phyloP scores from a whole-genome alignment of 1,139 yeast genomes.

The Eremothecium gossypii region DNA sequence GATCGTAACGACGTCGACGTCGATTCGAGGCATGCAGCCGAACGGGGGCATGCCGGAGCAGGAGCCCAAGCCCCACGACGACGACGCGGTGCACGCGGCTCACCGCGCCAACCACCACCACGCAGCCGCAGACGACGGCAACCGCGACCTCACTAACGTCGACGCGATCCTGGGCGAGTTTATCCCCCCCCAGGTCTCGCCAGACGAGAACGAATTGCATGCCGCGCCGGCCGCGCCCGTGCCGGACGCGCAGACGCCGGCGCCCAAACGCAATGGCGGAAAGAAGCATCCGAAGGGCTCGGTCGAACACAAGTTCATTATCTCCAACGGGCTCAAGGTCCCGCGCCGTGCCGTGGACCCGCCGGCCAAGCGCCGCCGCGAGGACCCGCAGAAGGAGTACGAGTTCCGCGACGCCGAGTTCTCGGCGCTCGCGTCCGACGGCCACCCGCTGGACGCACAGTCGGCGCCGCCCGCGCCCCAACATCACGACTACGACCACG shows the following conservation, averaged over 20 bases:
- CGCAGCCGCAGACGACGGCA: neutral
- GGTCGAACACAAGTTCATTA: constrained; percentile 2
- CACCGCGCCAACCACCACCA: neutral
- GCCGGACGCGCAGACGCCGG: neutral
- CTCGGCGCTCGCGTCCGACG: neutral
- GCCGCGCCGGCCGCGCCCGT: neutral
- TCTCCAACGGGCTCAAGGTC: constrained; percentile 1
- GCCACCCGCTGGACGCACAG: neutral
- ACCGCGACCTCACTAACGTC: constrained; percentile 3
- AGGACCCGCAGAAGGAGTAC: constrained; percentile 2
- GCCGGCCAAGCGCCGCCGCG: neutral
- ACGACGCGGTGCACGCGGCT: neutral
- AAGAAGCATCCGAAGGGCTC: neutral
- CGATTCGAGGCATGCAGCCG: constrained; percentile 8
- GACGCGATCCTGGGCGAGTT: constrained; percentile 6
- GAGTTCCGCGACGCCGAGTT: neutral
- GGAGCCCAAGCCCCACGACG: constrained; percentile 9
- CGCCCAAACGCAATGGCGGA: neutral
- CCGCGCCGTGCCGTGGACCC: neutral
- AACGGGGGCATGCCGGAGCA: constrained; percentile 6
- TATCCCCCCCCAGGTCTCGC: constrained; percentile 5
- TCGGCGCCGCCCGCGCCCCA: neutral
- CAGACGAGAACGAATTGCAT: constrained; percentile 1
- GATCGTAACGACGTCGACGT: constrained; percentile 17
- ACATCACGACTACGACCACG: constrained; percentile 1